Conservation (phyloP, 495 filamentous ascomycete genomes). For the Penicillium roqueforti region DNA sequence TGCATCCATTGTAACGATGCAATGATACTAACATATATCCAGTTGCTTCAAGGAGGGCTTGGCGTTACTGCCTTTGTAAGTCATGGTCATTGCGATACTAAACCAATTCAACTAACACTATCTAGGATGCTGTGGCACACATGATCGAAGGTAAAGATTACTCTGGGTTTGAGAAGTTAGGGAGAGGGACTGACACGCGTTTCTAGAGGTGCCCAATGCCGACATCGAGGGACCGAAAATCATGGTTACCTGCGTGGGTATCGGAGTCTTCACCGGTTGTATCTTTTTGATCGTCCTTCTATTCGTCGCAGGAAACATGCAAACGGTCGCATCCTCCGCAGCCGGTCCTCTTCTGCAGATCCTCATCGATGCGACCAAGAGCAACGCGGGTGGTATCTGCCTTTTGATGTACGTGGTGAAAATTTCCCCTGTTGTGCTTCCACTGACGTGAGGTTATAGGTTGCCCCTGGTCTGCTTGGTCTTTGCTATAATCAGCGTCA, state of each 20-base stretch:
- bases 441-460: conserved; percentile 20
- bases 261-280: conserved; percentile 62
- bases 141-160: conserved; percentile 37
- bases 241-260: conserved; percentile 66
- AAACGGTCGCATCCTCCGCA: conserved; percentile 52
- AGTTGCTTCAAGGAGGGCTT: conserved; percentile 53
- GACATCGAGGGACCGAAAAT: conserved; percentile 59
- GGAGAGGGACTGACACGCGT: not conserved
- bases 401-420: conserved; percentile 51
- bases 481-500: conserved; percentile 62
- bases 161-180: not conserved
- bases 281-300: conserved; percentile 61
- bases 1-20: not conserved
- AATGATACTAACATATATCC: conserved; percentile 3
- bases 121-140: conserved; percentile 47
- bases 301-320: conserved; percentile 54
- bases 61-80: conserved; percentile 55
- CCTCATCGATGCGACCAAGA: conserved; percentile 61
- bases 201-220: conserved; percentile 61
- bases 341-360: conserved; percentile 66
- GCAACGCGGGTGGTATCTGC: conserved; percentile 57
- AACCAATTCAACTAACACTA: not conserved
- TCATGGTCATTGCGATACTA: not conserved
- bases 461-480: conserved; percentile 65
- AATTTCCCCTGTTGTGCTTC: not conserved